These are phyloP conservation scores for Pestalotiopsis sp. DNA, from an alignment of 2,329 filamentous ascomycete species.

Conservation along the genomic window DNA sequence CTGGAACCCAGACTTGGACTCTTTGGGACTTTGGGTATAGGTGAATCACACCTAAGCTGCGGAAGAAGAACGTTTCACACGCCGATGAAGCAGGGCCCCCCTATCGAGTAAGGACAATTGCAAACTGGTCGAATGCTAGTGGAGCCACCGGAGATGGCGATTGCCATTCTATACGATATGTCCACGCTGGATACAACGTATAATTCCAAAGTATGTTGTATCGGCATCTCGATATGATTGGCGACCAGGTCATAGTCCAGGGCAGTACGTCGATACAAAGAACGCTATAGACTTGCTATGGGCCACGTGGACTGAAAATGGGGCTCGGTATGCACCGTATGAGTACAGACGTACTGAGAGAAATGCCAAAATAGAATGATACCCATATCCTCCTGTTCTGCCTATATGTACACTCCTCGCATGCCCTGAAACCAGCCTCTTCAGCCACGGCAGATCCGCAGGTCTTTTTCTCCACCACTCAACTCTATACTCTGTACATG, in stretches of 20 bases:
- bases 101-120: neutral
- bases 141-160: neutral
- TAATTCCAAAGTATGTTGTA: neutral
- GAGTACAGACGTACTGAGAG: neutral
- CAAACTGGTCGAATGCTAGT: neutral
- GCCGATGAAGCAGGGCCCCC: neutral
- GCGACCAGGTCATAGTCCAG: neutral
- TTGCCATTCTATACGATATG: neutral
- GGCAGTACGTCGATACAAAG: neutral
- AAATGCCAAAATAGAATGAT: neutral
- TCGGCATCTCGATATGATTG: neutral
- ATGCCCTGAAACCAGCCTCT: neutral
- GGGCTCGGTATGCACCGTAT: neutral
- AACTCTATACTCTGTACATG: neutral
- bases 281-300: no score
- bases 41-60: neutral
- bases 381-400: neutral
- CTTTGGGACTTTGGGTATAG: constrained; percentile 7
- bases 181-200: neutral
- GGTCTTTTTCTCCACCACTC: neutral
- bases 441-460: neutral
- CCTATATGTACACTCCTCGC: neutral
- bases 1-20: constrained; percentile 49
- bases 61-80: neutral
- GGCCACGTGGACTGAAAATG: neutral